Evolutionary conservation across 129 eudicot genomes (phyloP).

Genomic region (Arctium lappa): DNA sequence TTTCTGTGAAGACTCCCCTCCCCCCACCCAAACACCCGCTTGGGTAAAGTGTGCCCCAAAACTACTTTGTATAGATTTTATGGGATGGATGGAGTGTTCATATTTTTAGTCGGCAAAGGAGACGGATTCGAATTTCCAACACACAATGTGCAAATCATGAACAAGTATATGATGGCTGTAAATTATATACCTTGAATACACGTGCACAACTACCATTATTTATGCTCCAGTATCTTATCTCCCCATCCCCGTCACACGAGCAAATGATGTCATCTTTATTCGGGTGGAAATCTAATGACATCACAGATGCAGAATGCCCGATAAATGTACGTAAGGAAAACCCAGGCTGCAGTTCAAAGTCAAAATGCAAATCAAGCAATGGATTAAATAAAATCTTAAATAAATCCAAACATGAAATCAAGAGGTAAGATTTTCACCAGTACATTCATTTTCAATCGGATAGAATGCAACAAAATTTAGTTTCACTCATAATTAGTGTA

Average conservation of each 20-base stretch:
- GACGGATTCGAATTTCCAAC: background rate
- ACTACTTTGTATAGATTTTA: background rate
- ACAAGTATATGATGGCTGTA: background rate
- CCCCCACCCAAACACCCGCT: too few relatives aligned
- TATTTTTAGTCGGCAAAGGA: background rate
- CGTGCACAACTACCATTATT: slow-evolving; percentile 32
- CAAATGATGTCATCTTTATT: slow-evolving; percentile 36
- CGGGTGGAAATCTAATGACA: slow-evolving; percentile 44
- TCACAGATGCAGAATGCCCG: slow-evolving; percentile 65
- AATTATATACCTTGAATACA: slow-evolving; percentile 27
- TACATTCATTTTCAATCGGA: background rate
- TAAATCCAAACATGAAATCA: background rate
- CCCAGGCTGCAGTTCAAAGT: slow-evolving; percentile 47
- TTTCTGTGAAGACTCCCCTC: too few relatives aligned
- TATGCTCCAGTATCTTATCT: slow-evolving; percentile 40
- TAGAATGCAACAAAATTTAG: background rate
- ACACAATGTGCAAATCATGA: slow-evolving; percentile 19
- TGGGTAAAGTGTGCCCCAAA: background rate
- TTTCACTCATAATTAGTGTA: background rate
- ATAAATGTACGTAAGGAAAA: slow-evolving; percentile 63
- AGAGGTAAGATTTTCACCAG: background rate
- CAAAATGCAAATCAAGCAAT: background rate
- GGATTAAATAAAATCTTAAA: background rate
- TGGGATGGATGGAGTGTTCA: background rate
- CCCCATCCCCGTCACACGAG: slow-evolving; percentile 41